Evolutionary conservation across 768 basidiomycete genomes (phyloP).

Genomic region (Piloderma croceum): DNA sequence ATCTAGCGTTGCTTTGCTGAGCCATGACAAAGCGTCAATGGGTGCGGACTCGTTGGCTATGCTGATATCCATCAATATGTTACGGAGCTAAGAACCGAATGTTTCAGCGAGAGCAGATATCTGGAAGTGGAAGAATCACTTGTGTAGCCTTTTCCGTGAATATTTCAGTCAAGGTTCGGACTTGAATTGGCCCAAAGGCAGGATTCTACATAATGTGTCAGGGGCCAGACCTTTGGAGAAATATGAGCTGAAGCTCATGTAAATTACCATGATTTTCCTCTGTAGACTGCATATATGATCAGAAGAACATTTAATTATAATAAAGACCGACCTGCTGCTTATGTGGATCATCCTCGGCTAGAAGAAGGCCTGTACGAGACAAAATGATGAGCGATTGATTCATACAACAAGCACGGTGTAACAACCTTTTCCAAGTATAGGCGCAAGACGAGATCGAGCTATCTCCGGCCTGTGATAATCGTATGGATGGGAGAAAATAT

Average conservation of each 20-base stretch:
- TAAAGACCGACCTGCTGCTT: conserved; percentile 30
- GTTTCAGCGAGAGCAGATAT: neutral
- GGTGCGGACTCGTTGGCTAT: conserved; percentile 10
- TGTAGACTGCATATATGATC: neutral
- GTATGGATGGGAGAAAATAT: conserved; percentile 38
- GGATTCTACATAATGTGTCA: neutral
- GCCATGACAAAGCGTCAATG: conserved; percentile 29
- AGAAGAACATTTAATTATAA: neutral
- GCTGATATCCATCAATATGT: conserved; percentile 24
- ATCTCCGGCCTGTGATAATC: conserved; percentile 38
- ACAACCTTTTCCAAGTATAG: conserved; percentile 31
- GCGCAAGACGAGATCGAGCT: conserved; percentile 17
- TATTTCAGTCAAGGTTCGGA: conserved; percentile 1
- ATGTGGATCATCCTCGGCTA: conserved; percentile 33
- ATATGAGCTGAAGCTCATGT: conserved; percentile 1
- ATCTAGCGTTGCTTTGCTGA: conserved; percentile 34
- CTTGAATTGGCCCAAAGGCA: neutral
- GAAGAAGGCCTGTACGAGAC: conserved; percentile 34
- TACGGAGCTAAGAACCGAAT: conserved; percentile 25
- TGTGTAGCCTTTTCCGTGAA: neutral
- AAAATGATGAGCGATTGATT: neutral
- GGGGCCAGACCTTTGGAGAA: conserved; percentile 2
- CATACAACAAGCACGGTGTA: neutral
- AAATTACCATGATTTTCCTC: conserved; percentile 26
- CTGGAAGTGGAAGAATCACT: neutral